Evolutionary conservation across 805 yeast genomes (phyloP).

Genomic region (Huiozyma naganishii): DNA sequence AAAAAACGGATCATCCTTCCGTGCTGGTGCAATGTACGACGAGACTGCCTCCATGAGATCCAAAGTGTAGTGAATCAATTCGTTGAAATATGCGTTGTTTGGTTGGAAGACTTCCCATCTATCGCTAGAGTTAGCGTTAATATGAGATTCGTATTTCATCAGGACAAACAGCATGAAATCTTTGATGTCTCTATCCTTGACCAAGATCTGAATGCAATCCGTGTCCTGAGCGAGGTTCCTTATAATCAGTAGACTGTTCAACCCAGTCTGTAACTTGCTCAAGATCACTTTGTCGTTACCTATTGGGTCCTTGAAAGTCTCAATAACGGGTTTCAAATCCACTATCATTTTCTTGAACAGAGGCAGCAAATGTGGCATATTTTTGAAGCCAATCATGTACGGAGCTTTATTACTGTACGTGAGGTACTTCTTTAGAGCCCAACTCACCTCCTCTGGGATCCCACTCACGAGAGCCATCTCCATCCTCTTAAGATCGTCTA

Average conservation of each 20-base stretch:
- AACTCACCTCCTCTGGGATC: constrained; percentile 54
- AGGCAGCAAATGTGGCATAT: constrained; percentile 29
- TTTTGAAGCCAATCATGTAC: constrained; percentile 37
- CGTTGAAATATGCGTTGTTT: constrained; percentile 36
- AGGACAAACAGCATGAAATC: constrained; percentile 32
- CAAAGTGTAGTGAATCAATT: constrained; percentile 52
- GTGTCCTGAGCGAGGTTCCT: constrained; percentile 80
- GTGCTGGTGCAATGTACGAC: constrained; percentile 69
- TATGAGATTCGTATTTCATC: constrained; percentile 14
- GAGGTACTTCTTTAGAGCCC: constrained; percentile 46
- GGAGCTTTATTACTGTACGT: constrained; percentile 36
- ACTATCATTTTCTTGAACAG: constrained; percentile 29
- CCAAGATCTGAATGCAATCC: constrained; percentile 68
- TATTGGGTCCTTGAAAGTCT: constrained; percentile 17
- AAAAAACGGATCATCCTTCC: constrained; percentile 55
- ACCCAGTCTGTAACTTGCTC: constrained; percentile 20
- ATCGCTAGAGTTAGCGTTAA: constrained; percentile 12
- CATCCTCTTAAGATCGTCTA: constrained; percentile 53
- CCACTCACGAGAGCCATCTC: constrained; percentile 59
- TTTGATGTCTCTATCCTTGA: constrained; percentile 41
- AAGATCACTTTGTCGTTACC: constrained; percentile 8
- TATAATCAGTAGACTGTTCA: constrained; percentile 42
- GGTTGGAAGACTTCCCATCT: constrained; percentile 18
- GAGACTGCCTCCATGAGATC: constrained; percentile 81
- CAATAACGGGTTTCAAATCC: constrained; percentile 15